These are phyloP conservation scores for Dendrobium chrysotoxum DNA, from an alignment of 106 monocot species.

Conservation along the genomic window DNA sequence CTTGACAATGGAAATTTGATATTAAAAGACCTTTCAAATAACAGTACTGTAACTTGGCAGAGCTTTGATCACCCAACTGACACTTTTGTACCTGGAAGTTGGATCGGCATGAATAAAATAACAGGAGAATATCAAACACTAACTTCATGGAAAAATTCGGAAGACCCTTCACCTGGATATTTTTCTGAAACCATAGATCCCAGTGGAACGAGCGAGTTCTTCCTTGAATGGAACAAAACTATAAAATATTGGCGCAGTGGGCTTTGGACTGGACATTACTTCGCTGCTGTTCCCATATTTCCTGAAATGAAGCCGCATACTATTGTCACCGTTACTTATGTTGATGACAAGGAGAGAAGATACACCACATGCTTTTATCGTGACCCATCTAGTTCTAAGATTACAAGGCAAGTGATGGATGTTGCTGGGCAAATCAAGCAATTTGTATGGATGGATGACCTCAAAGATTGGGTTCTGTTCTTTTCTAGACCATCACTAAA, in stretches of 20 bases:
- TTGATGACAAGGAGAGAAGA: conserved; percentile 4
- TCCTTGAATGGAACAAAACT: conserved; percentile 1
- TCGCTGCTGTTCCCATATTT: conserved; percentile 3
- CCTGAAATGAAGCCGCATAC: conserved; percentile 6
- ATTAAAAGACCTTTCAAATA: background rate
- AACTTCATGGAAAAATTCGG: conserved; percentile 6
- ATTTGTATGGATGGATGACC: conserved; percentile 15
- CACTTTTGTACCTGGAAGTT: background rate
- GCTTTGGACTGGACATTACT: conserved; percentile 1
- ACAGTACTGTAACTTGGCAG: background rate
- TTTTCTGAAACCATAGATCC: conserved; percentile 8
- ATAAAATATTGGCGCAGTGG: conserved; percentile 6
- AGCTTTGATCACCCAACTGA: conserved; percentile 12
- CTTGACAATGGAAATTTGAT: conserved; percentile 13
- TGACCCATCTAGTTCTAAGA: background rate
- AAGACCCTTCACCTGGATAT: conserved; percentile 8
- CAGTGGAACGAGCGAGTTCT: background rate
- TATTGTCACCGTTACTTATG: background rate
- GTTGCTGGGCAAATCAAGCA: conserved; percentile 34
- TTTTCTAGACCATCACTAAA: conserved; percentile 15
- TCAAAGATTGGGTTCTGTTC: conserved; percentile 16
- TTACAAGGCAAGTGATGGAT: conserved; percentile 14
- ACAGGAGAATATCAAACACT: conserved; percentile 8
- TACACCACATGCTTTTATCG: conserved; percentile 2
- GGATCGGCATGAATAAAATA: conserved; percentile 4